Percentiles rank a stretch among this genome's conserved stretches.
Conservation (phyloP, 345 rosid genomes). For the Camelina hispida region DNA sequence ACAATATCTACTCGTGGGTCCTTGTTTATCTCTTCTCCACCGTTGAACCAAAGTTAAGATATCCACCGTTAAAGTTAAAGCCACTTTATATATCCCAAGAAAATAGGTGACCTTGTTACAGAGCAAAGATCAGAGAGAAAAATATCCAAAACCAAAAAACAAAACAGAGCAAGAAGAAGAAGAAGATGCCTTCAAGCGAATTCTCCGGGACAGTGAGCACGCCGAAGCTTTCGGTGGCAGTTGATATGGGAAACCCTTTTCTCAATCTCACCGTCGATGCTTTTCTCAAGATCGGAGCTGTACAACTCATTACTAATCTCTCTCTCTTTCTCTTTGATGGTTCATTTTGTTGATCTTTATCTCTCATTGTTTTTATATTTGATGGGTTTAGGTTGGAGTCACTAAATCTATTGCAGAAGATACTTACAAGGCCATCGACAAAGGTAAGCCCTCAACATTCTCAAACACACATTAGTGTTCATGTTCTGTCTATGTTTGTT, state of each 20-base stretch:
- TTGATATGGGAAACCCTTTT: conserved; percentile 75
- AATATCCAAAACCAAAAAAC: not conserved
- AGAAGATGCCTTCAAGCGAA: conserved; percentile 68
- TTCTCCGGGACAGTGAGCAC: conserved; percentile 59
- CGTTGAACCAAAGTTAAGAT: conserved; percentile 32
- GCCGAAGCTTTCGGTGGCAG: conserved; percentile 67
- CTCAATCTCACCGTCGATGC: conserved; percentile 80
- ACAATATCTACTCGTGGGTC: conserved; percentile 37
- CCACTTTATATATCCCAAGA: conserved; percentile 31
- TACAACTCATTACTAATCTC: conserved; percentile 23
- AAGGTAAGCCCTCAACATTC: conserved; percentile 51
- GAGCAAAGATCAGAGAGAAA: not conserved
- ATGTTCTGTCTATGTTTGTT: not conserved
- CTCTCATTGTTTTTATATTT: conserved; percentile 14
- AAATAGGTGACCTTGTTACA: conserved; percentile 20
- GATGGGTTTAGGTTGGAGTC: conserved; percentile 69
- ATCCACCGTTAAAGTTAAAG: conserved; percentile 10
- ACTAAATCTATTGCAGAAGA: conserved; percentile 69
- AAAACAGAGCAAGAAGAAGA: not conserved
- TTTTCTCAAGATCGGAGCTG: conserved; percentile 86
- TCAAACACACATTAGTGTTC: not conserved
- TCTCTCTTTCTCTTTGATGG: not conserved
- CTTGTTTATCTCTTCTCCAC: conserved; percentile 33
- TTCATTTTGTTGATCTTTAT: not conserved
- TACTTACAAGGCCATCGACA: conserved; percentile 54